Conservation (phyloP, 225 moss, liverwort and hornwort species). For the Rhytidiadelphus loreus region DNA sequence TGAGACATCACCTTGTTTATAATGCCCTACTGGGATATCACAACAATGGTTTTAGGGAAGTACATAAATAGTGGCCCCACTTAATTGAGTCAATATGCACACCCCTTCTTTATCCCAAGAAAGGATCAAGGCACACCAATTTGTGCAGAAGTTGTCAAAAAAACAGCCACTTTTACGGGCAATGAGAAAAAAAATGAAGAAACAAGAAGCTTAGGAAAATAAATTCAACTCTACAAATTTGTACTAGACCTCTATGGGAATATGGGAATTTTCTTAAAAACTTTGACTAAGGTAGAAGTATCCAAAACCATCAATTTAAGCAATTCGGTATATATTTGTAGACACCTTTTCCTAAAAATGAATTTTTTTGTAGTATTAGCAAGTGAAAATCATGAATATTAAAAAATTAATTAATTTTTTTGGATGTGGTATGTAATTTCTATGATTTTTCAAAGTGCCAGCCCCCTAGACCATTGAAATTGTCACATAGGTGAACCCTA, state of each 20-base stretch:
- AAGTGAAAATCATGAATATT: no score
- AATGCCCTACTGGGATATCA: neutral
- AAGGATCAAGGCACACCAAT: neutral
- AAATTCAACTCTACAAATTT: neutral
- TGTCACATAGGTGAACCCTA: no score
- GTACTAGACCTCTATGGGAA: neutral
- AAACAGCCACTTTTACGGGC: neutral
- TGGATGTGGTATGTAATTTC: no score
- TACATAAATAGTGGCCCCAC: neutral
- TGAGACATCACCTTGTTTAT: neutral
- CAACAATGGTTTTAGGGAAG: no score
- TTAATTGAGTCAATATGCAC: neutral
- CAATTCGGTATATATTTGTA: no score
- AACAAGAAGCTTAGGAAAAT: rapidly evolving
- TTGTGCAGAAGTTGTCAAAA: rapidly evolving
- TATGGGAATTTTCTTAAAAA: rapidly evolving
- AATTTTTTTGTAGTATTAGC: no score
- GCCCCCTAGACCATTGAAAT: no score
- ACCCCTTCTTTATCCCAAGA: no score
- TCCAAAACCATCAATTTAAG: no score
- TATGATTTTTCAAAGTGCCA: no score
- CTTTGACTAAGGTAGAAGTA: neutral
- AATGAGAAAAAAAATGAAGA: neutral
- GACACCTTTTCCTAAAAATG: no score
- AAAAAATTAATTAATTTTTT: no score